Evolutionary conservation across 179 eudicot genomes (phyloP), one percentile per base, ranked within the genome.

Genomic region (Actinidia polygama): DNA sequence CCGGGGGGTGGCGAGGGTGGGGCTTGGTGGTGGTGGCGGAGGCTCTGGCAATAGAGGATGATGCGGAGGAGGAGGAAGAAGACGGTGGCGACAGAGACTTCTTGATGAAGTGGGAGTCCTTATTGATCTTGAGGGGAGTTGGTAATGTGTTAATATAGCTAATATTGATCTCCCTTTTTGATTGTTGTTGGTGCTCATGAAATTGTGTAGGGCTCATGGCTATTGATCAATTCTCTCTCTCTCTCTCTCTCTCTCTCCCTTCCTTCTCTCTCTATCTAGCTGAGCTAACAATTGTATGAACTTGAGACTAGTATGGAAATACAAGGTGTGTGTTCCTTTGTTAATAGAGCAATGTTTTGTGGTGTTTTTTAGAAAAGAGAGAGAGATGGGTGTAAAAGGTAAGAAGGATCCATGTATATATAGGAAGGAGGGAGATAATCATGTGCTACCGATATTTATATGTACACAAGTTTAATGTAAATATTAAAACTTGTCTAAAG

Each of bases 1-100:
- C 88, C 11, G 89, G 91, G 23, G 81, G 88, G 6, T 87, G 87
- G 14, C 49, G 85, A 16, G 61, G 89, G 36, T 30, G 36, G 53
- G 81, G 84, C 78, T 75, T 68, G 51, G 57, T 16, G 19, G 83
- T 5, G 53, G 53, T 18, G 50, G 23, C n/a, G 10, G 74, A 21
- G 73, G 46, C 75, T 24, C 19, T 46, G 23, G 71, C 77, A 18
- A 79, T 9, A 7, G 64, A 53, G 1, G 49, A 14, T 10, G 47
- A 4, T 24, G 79, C 62, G 2, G 81, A 44, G 11, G 72, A 44
- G 10, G 83, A 26, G 30, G 84, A n/a, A 0, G 80, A 40, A 3
- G 86, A 61, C 4, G 73, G 26, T 0, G 88, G 63, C 3, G 84
- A 2, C 10, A 71, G 54, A 10, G 82, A 64, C 64, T 82, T 86